phyloP scores from a whole-genome alignment of 768 basidiomycete genomes.

The Amanita jacksonii region DNA sequence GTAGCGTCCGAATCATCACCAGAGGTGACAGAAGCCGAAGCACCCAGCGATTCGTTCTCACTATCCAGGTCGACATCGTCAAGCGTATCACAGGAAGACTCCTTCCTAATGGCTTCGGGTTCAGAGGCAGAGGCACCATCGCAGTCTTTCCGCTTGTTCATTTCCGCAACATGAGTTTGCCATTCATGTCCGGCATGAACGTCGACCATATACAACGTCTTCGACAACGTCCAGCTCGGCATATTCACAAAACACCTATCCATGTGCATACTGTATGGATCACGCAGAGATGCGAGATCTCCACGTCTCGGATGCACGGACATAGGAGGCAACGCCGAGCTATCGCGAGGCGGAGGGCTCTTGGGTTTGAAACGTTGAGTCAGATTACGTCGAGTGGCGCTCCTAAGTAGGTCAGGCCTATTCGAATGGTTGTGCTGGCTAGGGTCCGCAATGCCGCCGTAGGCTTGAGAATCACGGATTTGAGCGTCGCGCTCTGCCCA shows the following conservation, averaged over 20 bases:
- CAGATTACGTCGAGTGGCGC: not conserved
- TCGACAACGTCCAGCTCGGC: conserved; percentile 57
- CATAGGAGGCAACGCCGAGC: conserved; percentile 22
- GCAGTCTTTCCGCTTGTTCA: not conserved
- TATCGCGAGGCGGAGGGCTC: conserved; percentile 6
- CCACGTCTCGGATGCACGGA: conserved; percentile 53
- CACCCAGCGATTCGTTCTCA: conserved; percentile 25
- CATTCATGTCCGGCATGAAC: conserved; percentile 26
- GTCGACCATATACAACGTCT: conserved; percentile 56
- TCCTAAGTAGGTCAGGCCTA: not conserved
- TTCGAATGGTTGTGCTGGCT: not conserved
- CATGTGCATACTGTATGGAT: conserved; percentile 44
- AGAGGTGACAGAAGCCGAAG: conserved; percentile 24
- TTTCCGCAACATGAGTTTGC: not conserved
- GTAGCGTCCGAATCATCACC: conserved; percentile 51
- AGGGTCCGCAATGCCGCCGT: not conserved
- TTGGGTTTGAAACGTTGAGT: conserved; percentile 5
- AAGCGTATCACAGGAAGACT: conserved; percentile 12
- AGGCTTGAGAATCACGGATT: not conserved
- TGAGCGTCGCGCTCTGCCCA: conserved; percentile 29
- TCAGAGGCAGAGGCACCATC: not conserved
- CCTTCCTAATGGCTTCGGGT: not conserved
- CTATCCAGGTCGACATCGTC: conserved; percentile 20
- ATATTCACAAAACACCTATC: conserved; percentile 51
- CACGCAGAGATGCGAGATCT: conserved; percentile 47